Percentiles rank a stretch among this genome's conserved stretches.
Evolutionary conservation across 768 basidiomycete genomes (phyloP).

Genomic region (Collybiopsis confluens): DNA sequence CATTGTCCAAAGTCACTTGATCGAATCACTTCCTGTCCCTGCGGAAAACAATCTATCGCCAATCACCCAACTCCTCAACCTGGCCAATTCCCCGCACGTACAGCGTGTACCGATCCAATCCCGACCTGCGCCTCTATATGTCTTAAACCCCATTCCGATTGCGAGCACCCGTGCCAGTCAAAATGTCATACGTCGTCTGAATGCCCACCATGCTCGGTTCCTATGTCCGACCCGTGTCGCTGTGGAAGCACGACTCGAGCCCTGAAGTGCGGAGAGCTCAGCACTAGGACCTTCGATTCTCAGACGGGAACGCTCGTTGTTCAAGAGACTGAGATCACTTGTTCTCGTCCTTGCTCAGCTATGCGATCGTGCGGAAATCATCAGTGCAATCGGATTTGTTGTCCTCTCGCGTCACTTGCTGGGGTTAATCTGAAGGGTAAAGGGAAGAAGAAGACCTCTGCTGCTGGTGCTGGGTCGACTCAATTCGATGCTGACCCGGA

Average conservation of each 20-base stretch:
- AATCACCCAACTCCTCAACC: conserved; percentile 26
- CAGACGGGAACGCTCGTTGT: conserved; percentile 10
- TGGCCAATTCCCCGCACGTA: conserved; percentile 37
- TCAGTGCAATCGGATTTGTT: conserved; percentile 81
- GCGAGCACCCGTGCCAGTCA: conserved; percentile 68
- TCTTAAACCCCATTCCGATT: conserved; percentile 55
- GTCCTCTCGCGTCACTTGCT: conserved; percentile 74
- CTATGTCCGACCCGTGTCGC: conserved; percentile 75
- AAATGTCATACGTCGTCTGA: conserved; percentile 67
- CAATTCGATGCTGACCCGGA: conserved; percentile 52
- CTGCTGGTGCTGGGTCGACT: conserved; percentile 6
- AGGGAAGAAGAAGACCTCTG: conserved; percentile 60
- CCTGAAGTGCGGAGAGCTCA: conserved; percentile 50
- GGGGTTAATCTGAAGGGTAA: conserved; percentile 49
- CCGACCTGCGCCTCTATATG: conserved; percentile 77
- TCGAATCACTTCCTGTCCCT: conserved; percentile 72
- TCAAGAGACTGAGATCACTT: conserved; percentile 58
- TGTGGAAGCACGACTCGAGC: conserved; percentile 68
- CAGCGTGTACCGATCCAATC: conserved; percentile 67
- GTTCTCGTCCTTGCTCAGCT: conserved; percentile 75
- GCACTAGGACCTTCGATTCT: conserved; percentile 24
- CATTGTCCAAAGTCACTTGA: conserved; percentile 73
- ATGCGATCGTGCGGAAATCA: conserved; percentile 84
- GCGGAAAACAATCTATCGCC: conserved; percentile 58
- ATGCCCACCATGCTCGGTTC: conserved; percentile 76